Evolutionary conservation across 805 yeast species (phyloP), one percentile per base, ranked within the genome.

Genomic region (Wickerhamiella allomyrinae): DNA sequence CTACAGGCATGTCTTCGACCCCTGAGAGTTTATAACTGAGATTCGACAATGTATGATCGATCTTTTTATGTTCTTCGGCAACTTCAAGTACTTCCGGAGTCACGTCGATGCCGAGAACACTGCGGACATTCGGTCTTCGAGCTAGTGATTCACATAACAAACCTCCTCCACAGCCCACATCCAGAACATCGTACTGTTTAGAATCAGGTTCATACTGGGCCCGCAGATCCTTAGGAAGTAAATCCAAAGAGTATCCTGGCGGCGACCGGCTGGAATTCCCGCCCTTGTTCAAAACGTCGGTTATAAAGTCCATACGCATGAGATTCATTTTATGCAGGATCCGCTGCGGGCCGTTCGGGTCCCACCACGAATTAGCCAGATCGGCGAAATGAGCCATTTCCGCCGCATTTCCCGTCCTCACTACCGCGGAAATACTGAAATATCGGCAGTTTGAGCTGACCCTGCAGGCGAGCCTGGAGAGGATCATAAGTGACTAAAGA

Each of bases 81-180:
- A 86, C 91, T 41, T 70, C 71, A 14, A 91, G 56, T 7, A 87
- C 95, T 34, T 85, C 94, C 0, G 71, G 68, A 0, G 96, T 81
- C 54, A 89, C 68, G 60, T 91, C 99, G 35, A 89, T 73, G 2
- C 94, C 99, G 39, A 65, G 68, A 5, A 91, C 95, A 1, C 64
- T 56, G 9, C 67, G 57, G 3, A 84, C 74, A 45, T 71, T 71
- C 10, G 57, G 50, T 51, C 82, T 62, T 49, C 99, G 67, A 0
- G 94, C 95, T 55, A 91, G 60, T 0, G 89, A 77, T 57, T 91
- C 99, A 5, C 87, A 67, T 15, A 91, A 63, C 20, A 91, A 77
- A 0, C 98, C 99, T n/a, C 98, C 99, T 15, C 99, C 99, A 59
- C 98, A 91, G 1, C 99, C 99, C 41, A 91, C 76, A 57, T 91